phyloP scores from a whole-genome alignment of 2,329 filamentous ascomycete genomes.

The Paraphaeosphaeria minitans region DNA sequence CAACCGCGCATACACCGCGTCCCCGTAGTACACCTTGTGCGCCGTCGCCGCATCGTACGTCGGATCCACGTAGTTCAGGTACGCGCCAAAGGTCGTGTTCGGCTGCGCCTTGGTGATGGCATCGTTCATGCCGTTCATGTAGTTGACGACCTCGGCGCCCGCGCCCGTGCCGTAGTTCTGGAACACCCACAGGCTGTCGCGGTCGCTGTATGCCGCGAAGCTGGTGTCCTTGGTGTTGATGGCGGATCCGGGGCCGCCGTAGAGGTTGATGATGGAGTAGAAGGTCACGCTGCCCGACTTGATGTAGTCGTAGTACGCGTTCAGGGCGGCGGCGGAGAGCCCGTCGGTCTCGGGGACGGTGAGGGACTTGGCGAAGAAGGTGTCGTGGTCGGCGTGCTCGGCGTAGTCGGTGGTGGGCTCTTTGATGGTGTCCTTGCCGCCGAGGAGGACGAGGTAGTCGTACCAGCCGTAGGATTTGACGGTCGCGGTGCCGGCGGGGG shows the following conservation, averaged over 20 bases:
- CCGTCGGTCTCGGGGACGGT: constrained; percentile 45
- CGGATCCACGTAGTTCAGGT: constrained; percentile 61
- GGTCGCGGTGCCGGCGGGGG: constrained; percentile 27
- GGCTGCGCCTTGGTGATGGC: constrained; percentile 45
- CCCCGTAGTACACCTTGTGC: constrained; percentile 57
- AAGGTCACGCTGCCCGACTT: constrained; percentile 27
- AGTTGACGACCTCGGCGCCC: constrained; percentile 24
- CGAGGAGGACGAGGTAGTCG: constrained; percentile 51
- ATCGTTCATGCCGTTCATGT: constrained; percentile 52
- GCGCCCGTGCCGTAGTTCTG: constrained; percentile 41
- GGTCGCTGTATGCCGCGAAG: constrained; percentile 45
- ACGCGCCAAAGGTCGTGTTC: constrained; percentile 53
- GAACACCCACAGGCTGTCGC: constrained; percentile 45
- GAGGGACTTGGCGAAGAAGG: constrained; percentile 49
- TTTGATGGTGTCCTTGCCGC: constrained; percentile 34
- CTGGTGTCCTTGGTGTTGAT: constrained; percentile 42
- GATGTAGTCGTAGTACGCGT: constrained; percentile 38
- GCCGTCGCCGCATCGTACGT: constrained; percentile 53
- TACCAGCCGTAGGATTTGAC: constrained; percentile 43
- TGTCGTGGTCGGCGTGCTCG: constrained; percentile 44
- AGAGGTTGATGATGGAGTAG: constrained; percentile 48
- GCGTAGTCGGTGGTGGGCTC: constrained; percentile 42
- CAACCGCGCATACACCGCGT: constrained; percentile 42
- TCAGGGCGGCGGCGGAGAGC: constrained; percentile 32
- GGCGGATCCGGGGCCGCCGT: constrained; percentile 43